A percentile compares a stretch with the other conserved stretches of the same genome.
phyloP scores from a whole-genome alignment of 169 alveolate species.

The Plasmodium coatneyi region DNA sequence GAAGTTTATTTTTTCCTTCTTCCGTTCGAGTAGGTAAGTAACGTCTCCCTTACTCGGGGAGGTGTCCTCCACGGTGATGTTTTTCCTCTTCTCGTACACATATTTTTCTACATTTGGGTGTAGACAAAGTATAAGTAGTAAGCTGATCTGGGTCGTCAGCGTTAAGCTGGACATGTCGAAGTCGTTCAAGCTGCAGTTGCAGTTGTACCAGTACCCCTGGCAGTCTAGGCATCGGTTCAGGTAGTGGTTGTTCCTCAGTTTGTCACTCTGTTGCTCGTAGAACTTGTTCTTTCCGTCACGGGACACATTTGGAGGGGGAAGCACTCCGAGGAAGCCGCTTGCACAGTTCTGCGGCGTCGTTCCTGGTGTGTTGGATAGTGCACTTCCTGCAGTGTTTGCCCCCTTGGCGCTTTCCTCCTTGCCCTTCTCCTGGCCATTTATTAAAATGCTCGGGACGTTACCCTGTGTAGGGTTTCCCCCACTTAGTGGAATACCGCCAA shows the following conservation, averaged over 20 bases:
- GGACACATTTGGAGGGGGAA: background rate
- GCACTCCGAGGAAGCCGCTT: background rate
- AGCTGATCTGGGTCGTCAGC: constrained; percentile 59
- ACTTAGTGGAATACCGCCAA: background rate
- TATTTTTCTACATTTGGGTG: constrained; percentile 71
- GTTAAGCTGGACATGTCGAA: constrained; percentile 29
- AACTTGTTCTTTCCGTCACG: constrained; percentile 6
- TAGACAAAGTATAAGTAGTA: constrained; percentile 53
- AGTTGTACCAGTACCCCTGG: constrained; percentile 61
- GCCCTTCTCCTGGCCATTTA: constrained; percentile 1
- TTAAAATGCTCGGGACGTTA: background rate
- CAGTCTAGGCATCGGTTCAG: constrained; percentile 48
- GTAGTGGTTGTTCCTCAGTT: background rate
- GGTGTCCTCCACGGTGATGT: background rate
- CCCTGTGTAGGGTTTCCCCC: background rate
- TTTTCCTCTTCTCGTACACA: constrained; percentile 60
- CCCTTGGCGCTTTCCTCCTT: background rate
- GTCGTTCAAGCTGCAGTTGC: constrained; percentile 51
- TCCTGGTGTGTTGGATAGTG: background rate
- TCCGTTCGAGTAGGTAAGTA: constrained; percentile 17
- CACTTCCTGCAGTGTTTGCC: background rate
- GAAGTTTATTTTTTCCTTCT: constrained; percentile 34
- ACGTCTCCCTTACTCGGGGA: constrained; percentile 14
- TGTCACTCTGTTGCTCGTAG: constrained; percentile 19
- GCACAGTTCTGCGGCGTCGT: background rate